Base-by-base conservation (phyloP, 306 rosid genomes). In the Herpetospermum pedunculosum region DNA sequence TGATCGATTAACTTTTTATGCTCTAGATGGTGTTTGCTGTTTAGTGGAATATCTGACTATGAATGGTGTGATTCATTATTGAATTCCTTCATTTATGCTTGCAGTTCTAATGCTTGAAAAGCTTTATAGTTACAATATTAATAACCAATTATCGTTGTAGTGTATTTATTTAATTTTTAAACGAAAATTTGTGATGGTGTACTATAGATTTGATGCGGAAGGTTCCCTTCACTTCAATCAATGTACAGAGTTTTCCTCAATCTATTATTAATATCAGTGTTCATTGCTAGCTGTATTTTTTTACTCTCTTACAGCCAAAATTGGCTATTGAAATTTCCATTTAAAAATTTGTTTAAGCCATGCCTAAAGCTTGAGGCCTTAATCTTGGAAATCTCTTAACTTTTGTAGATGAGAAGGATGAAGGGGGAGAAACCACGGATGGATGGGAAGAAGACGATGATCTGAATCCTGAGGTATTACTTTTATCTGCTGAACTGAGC, bases 391-490 rank as follows among this genome's bases (percentile, higher is more conserved):
- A 37, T 25, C 46, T 80, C 34, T 75, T 69, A 52, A 54, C 49
- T 73, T 74, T 81, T 78, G 55, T 80, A 87, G 91, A 69, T 47
- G 89, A 79, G 80, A 79, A 73, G 43, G 86, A 70, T 53, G 92
- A 87, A 58, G 88, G 77, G 49, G 83, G 52, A 21, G 77, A 77
- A 37, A 74, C 46, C 35, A 70, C 83, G 5, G 84, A 80, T 70
- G 84, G 70, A 21, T 80, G 83, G 83, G 79, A 77, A 75, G 86
- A 83, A 18, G 87, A 84, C 77, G 92, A 85, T 8, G 90, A 73
- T 26, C 26, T 77, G 19, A 89, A 87, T 53, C 88, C 97, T 47
- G 80, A 81, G 94, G 96, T 94, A 77, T 65, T n/a, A n/a, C n/a
- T 28, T 16, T 30, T 28, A 74, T 65, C 44, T 74, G 41, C 50